Base-by-base conservation (phyloP, 164 flowering plant genomes). In the Vitis cinerea region DNA sequence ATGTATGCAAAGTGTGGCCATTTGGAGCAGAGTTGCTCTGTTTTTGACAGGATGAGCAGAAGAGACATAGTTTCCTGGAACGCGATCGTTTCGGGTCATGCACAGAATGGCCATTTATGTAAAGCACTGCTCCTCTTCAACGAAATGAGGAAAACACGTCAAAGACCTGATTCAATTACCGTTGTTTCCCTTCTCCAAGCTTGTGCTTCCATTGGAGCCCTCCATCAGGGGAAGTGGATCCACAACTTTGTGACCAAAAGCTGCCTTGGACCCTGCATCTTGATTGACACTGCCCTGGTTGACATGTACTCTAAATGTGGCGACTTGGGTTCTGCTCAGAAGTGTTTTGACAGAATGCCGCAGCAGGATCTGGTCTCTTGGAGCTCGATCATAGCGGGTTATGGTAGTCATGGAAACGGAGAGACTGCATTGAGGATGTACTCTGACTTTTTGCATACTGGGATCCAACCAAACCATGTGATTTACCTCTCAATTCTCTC, bases 301-400 rank as follows among this genome's bases (percentile, higher is more conserved):
- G 97, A 90, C 75, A 91, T 93, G 98, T 93, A 91, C 74, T 82
- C 80, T 8, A 93, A 93, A 82, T 91, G 97, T 68, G 97, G 95
- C 9, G 74, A 82, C 72, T 66, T 91, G 59, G 73, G 68, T n/a
- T 67, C 71, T 17, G 95, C 97, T 29, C 81, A 78, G 52, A 85
- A 67, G 71, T 90, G 93, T 72, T 93, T 91, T 61, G 70, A 85
- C 48, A 27, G 49, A 57, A 87, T 90, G 80, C 70, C 80, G 50
- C 64, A 78, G 31, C 81, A 76, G 52, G 98, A 91, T 77, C 9
- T 83, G 54, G 82, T 93, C 52, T 83, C 93, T 16, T 93, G 97
- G 92, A 79, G 89, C 75, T 76, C 89, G 23, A 75, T 91, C 6
- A 88, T 93, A 54, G 74, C 84, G 53, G 98, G 92, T 37, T 90